Evolutionary conservation across 2,329 filamentous ascomycete species (phyloP), one percentile per base, ranked within the genome.

Genomic region (Metarhizium rileyi): DNA sequence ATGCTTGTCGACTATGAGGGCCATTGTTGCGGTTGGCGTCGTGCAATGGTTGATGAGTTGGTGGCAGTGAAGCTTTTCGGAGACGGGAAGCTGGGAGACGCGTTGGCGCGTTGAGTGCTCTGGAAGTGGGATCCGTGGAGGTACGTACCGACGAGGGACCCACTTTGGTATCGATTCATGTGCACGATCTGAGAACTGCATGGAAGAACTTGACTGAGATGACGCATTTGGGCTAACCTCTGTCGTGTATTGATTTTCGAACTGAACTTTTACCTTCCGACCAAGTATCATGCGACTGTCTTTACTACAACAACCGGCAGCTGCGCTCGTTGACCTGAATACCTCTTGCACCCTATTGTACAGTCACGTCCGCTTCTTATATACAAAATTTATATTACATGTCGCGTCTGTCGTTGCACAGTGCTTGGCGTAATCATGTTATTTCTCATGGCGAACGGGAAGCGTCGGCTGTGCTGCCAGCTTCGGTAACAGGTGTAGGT

Each of bases 1-100:
- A 61, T 86, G 81, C 59, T 86, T 86, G 62, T 86, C 83, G 52
- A 86, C 82, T 56, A 86, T 83, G 54, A 87, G 77, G 45, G 81
- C 80, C 80, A 85, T 85, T 66, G 49, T 55, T 53, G 18, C 52
- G 54, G 53, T 45, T 54, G 40, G n/a, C 8, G 52, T 46, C 35
- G 44, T 40, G 43, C 51, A 50, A 20, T 30, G 45, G 27, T 40
- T 51, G 51, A 14, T 33, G 56, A 49, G 48, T 52, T 52, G 45
- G 44, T 30, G 43, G n/a, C n/a, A n/a, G 51, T 46, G 46, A 50
- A 56, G 44, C 54, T 56, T 59, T 62, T 62, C 54, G 44, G 46
- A 48, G 52, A 47, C 47, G 44, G 42, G 42, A n/a, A n/a, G n/a
- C n/a, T 40, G 41, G 54, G 56, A 66, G 59, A 59, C 60, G 59